Evolutionary conservation across 805 yeast genomes (phyloP).

Genomic region (Cyberlindnera sargentensis): DNA sequence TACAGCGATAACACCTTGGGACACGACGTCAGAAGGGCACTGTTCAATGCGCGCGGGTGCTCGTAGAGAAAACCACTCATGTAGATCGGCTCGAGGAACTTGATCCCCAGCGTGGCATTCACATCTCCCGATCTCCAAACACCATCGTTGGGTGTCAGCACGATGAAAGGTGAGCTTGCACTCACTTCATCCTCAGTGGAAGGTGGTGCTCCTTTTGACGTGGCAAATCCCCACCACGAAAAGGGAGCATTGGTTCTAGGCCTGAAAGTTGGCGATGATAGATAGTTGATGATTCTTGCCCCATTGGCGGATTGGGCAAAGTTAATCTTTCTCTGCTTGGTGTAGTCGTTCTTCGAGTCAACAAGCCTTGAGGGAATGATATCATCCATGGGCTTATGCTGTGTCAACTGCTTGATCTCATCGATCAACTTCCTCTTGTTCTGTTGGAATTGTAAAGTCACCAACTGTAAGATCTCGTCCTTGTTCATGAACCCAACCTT

Average conservation of each 20-base stretch:
- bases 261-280: constrained; percentile 28
- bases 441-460: constrained; percentile 18
- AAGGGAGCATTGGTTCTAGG: constrained; percentile 10
- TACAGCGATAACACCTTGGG: constrained; percentile 30
- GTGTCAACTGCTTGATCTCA: constrained; percentile 14
- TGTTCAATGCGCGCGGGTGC: constrained; percentile 31
- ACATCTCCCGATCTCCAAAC: constrained; percentile 20
- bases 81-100: constrained; percentile 32
- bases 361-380: constrained; percentile 6
- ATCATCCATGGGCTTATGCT: background rate
- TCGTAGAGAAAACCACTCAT: constrained; percentile 28
- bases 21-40: constrained; percentile 32
- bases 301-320: constrained; percentile 20
- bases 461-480: constrained; percentile 17
- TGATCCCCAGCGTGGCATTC: constrained; percentile 24
- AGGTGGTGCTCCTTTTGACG: background rate
- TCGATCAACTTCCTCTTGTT: constrained; percentile 15
- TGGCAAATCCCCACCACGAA: background rate
- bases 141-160: constrained; percentile 14
- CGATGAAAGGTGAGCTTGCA: constrained; percentile 18
- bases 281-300: constrained; percentile 29
- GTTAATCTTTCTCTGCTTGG: constrained; percentile 3
- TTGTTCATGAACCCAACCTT: constrained; percentile 17
- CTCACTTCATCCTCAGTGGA: background rate
- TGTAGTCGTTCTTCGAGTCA: background rate